These are phyloP conservation scores for Aspergillus cavernicola DNA, from an alignment of 495 filamentous ascomycete species.

Conservation along the genomic window DNA sequence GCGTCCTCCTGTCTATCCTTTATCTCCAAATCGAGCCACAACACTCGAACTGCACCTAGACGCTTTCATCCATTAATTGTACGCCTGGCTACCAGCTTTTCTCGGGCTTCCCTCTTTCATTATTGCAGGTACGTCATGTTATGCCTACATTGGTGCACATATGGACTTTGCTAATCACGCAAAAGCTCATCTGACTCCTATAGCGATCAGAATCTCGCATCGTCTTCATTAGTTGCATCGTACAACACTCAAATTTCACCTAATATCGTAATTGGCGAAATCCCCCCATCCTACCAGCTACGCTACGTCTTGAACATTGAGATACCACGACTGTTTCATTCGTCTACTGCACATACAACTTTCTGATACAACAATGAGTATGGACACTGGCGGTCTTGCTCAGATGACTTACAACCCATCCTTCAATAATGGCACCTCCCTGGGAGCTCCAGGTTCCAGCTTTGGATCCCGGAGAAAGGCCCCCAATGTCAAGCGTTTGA, in stretches of 20 bases:
- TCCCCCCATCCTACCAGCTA: slow-evolving; percentile 30
- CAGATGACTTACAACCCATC: slow-evolving; percentile 93
- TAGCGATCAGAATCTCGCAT: slow-evolving; percentile 19
- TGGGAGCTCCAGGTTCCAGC: slow-evolving; percentile 71
- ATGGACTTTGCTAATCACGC: slow-evolving; percentile 10
- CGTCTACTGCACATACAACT: slow-evolving; percentile 40
- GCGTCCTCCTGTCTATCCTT: slow-evolving; percentile 19
- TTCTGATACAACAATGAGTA: slow-evolving; percentile 52
- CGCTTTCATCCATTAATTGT: slow-evolving; percentile 13
- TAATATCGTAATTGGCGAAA: slow-evolving; percentile 41
- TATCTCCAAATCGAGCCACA: slow-evolving; percentile 2
- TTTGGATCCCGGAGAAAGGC: slow-evolving; percentile 82
- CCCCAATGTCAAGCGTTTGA: slow-evolving; percentile 80
- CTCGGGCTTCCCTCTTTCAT: slow-evolving; percentile 11
- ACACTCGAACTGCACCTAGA: slow-evolving; percentile 11
- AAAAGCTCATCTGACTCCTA: slow-evolving; percentile 1
- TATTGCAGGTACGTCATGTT: slow-evolving; percentile 16
- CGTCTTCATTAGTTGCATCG: slow-evolving; percentile 17
- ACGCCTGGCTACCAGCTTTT: slow-evolving; percentile 16
- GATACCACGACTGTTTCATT: slow-evolving; percentile 20
- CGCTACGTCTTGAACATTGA: slow-evolving; percentile 15
- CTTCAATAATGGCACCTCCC: slow-evolving; percentile 57
- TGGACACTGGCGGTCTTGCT: slow-evolving; percentile 99
- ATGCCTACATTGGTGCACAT: background rate
- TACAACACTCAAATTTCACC: slow-evolving; percentile 15